Evolutionary conservation across 1,139 yeast species (phyloP).

Genomic region (Yamadazyma atlantica): DNA sequence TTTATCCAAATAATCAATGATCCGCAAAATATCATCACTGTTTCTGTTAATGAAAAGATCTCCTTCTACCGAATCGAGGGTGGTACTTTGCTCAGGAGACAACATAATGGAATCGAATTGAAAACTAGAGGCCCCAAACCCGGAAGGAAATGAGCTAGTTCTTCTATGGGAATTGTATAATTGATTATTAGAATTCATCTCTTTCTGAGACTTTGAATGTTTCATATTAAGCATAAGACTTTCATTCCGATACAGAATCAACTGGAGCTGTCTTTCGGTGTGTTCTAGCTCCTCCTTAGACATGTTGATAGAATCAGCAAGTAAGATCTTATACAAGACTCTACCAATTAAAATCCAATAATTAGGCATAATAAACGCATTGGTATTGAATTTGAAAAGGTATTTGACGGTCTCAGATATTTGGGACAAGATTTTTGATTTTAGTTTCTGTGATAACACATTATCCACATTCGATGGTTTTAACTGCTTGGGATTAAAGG

Average conservation of each 20-base stretch:
- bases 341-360: slow-evolving; percentile 66
- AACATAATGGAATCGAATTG: slow-evolving; percentile 8
- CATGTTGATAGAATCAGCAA: slow-evolving; percentile 23
- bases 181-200: slow-evolving; percentile 53
- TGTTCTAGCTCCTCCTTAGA: slow-evolving; percentile 28
- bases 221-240: slow-evolving; percentile 58
- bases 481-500: slow-evolving; percentile 8
- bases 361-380: slow-evolving; percentile 75
- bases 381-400: slow-evolving; percentile 60
- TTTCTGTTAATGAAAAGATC: slow-evolving; percentile 27
- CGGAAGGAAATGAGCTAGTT: slow-evolving; percentile 13
- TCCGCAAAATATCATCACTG: slow-evolving; percentile 31
- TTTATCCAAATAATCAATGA: slow-evolving; percentile 35
- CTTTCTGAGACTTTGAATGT: slow-evolving; percentile 11
- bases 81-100: slow-evolving; percentile 9
- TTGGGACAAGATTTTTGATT: slow-evolving; percentile 22
- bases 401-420: slow-evolving; percentile 39
- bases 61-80: slow-evolving; percentile 15
- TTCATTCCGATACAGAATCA: slow-evolving; percentile 68
- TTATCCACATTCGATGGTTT: slow-evolving; percentile 6
- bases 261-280: slow-evolving; percentile 52
- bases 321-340: slow-evolving; percentile 37
- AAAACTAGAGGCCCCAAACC: slow-evolving; percentile 8
- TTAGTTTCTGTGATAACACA: slow-evolving; percentile 17
- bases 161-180: slow-evolving; percentile 9